phyloP scores from a whole-genome alignment of 148 eudicot genomes.

The Limonium bicolor region DNA sequence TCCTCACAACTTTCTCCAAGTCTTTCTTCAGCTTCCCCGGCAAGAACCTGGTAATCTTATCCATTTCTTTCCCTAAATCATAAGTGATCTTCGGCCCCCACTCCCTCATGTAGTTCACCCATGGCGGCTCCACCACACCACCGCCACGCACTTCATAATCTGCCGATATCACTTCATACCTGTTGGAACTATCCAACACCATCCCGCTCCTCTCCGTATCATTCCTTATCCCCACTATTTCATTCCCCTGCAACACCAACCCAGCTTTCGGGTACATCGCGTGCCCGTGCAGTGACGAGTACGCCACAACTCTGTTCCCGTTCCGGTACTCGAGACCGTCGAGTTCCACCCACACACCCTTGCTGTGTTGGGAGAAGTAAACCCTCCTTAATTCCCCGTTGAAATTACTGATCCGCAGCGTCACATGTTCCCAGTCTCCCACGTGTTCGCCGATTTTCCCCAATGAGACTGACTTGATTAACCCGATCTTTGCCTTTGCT shows the following conservation, averaged over 20 bases:
- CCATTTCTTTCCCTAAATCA: slow-evolving; percentile 13
- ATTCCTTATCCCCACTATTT: slow-evolving; percentile 15
- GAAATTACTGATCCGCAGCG: slow-evolving; percentile 28
- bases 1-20: slow-evolving; percentile 10
- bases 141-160: slow-evolving; percentile 19
- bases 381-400: slow-evolving; percentile 15
- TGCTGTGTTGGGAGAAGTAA: slow-evolving; percentile 26
- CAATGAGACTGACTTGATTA: slow-evolving; percentile 10
- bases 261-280: slow-evolving; percentile 21
- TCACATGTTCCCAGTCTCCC: slow-evolving; percentile 30
- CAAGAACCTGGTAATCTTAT: slow-evolving; percentile 12
- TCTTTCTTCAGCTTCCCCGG: slow-evolving; percentile 15
- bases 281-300: slow-evolving; percentile 26
- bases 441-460: slow-evolving; percentile 29
- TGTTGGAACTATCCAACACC: slow-evolving; percentile 9
- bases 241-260: slow-evolving; percentile 13
- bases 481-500: slow-evolving; percentile 16
- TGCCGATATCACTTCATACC: slow-evolving; percentile 16
- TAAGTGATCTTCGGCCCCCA: slow-evolving; percentile 29
- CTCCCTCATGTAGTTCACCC: slow-evolving; percentile 21
- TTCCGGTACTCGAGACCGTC: slow-evolving; percentile 12
- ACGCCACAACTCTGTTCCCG: slow-evolving; percentile 16
- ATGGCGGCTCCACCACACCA: slow-evolving; percentile 16
- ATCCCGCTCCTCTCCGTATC: slow-evolving; percentile 13
- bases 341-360: slow-evolving; percentile 22